Base-by-base conservation (phyloP, 1,139 yeast genomes). In the Nematodospora anomalae region DNA sequence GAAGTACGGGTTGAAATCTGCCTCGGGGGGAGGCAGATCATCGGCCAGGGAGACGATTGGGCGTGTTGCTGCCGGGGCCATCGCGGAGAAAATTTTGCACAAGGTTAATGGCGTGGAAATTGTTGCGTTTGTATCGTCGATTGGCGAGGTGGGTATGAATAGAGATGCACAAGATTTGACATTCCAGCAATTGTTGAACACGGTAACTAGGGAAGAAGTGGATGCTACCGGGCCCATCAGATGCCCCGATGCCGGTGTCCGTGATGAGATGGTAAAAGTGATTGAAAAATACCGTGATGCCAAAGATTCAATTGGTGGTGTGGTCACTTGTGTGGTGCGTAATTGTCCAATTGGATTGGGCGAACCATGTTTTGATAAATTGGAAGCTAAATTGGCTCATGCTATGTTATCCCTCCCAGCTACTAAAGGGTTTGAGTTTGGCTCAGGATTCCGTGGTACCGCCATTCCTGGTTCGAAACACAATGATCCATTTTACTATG, bases 361-460 rank as follows among this genome's bases (percentile, higher is more conserved):
- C 46, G 98, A 92, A 67, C 98, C 98, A 33, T 90, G 92, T 50
- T 92, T 92, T 60, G 98, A 92, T 63, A 92, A 92, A 67, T 71
- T 92, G 45, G 98, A 92, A 68, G 98, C 98, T 27, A 67, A 77
- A 51, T 73, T 92, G 49, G 98, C 97, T 11, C 98, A 92, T 59
- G 98, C 97, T 40, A 92, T 92, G 98, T 70, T 92, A 49, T 89
- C 97, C 2, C 78, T 92, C 46, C 98, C 98, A 20, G 97, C 98
- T 27, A 87, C 97, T 32, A 92, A 92, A 67, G 98, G 97, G 23
- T 92, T 92, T 53, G 98, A 92, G 66, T 82, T 92, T 51, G 98
- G 98, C 33, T 86, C 96, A 26, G 98, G 98, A 11, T 92, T 92
- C 58, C 76, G 76, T 32, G 98, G 98, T 49, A 86, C 95, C 33